Percentiles rank a stretch among this genome's conserved stretches.
Conservation (phyloP, 345 rosid genomes). For the Bruguiera gymnorhiza region DNA sequence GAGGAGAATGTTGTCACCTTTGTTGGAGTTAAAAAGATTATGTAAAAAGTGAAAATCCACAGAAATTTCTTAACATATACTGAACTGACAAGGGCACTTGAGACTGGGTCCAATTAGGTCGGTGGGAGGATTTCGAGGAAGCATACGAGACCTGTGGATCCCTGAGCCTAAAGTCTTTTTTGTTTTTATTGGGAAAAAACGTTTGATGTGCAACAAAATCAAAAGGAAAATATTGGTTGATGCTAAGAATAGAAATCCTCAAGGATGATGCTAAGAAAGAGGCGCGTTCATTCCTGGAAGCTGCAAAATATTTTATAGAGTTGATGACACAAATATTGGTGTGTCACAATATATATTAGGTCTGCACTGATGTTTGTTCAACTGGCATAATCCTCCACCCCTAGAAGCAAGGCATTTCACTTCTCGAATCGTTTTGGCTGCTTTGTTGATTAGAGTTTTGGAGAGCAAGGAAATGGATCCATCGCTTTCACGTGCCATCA, state of each 20-base stretch:
- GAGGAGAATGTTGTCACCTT: too few relatives aligned
- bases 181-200: too few relatives aligned
- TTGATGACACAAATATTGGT: neutral
- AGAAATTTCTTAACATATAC: too few relatives aligned
- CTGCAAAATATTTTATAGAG: neutral
- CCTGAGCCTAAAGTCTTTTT: too few relatives aligned
- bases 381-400: neutral
- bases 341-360: neutral
- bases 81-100: too few relatives aligned
- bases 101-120: too few relatives aligned
- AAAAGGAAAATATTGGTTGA: too few relatives aligned
- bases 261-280: neutral
- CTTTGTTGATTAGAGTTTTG: neutral
- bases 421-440: neutral
- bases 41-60: too few relatives aligned
- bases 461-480: constrained; percentile 5
- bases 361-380: neutral
- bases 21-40: too few relatives aligned
- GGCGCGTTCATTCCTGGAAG: neutral
- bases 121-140: too few relatives aligned
- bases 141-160: too few relatives aligned
- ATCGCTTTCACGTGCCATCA: constrained; percentile 7
- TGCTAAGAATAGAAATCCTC: neutral
- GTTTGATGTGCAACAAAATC: too few relatives aligned
- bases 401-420: neutral